Conservation (phyloP, 495 filamentous ascomycete species). For the Hyaloscypha finlandica region DNA sequence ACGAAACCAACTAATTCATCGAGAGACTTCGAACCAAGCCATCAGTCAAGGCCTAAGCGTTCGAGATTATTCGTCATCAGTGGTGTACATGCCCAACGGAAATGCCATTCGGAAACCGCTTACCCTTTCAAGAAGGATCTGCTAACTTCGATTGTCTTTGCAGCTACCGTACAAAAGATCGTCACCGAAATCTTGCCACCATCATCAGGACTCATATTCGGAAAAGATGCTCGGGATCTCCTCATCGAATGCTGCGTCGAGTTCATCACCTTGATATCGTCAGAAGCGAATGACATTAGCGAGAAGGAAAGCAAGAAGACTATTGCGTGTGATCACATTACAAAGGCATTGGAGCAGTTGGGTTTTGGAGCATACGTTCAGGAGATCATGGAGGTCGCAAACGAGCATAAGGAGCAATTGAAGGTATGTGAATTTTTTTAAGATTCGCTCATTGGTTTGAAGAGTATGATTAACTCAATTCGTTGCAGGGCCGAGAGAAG, state of each 20-base stretch:
- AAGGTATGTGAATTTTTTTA: conserved; percentile 61
- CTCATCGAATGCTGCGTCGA: conserved; percentile 99
- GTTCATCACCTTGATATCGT: conserved; percentile 96
- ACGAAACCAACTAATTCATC: too few relatives aligned
- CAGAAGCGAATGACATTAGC: conserved; percentile 96
- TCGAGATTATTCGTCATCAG: too few relatives aligned
- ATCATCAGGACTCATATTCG: conserved; percentile 71
- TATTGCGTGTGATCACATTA: conserved; percentile 94
- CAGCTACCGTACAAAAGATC: conserved; percentile 97
- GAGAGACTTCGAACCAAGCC: too few relatives aligned
- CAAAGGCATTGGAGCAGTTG: conserved; percentile 84
- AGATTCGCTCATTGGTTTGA: background rate
- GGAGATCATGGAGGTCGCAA: conserved; percentile 82
- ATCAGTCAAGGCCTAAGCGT: too few relatives aligned
- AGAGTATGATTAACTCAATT: background rate
- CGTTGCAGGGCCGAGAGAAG: conserved; percentile 82
- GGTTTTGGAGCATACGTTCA: conserved; percentile 90
- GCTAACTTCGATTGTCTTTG: conserved; percentile 16
- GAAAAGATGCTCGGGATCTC: conserved; percentile 90
- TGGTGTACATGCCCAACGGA: too few relatives aligned
- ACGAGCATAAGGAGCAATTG: conserved; percentile 87
- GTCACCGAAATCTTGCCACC: conserved; percentile 87
- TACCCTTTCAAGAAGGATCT: background rate
- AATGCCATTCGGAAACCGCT: too few relatives aligned
- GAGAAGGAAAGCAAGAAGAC: conserved; percentile 99